Evolutionary conservation across 148 eudicot genomes (phyloP).

Genomic region (Cornus kousa): DNA sequence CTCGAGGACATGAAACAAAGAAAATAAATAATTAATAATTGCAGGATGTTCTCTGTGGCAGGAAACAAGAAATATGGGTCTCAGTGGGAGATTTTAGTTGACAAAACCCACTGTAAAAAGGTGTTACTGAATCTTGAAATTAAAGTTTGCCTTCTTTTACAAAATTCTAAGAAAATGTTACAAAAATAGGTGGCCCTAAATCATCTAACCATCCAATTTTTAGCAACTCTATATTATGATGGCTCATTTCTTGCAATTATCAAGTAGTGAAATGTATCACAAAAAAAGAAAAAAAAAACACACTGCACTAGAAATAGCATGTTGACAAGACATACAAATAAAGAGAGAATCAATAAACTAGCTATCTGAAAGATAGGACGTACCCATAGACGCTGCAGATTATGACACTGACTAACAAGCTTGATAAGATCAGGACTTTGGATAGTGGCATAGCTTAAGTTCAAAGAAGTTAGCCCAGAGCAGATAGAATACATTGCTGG

Average conservation of each 20-base stretch:
- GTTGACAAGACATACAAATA: background rate
- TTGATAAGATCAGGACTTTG: slow-evolving; percentile 74
- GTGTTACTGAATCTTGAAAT: background rate
- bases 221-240: background rate
- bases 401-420: slow-evolving; percentile 65
- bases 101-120: background rate
- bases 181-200: background rate
- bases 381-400: slow-evolving; percentile 86
- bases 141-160: background rate
- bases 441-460: slow-evolving; percentile 78
- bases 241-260: background rate
- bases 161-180: background rate
- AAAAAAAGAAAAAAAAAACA: too few relatives aligned
- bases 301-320: background rate
- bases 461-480: slow-evolving; percentile 73
- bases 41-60: background rate
- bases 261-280: too few relatives aligned
- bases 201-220: background rate
- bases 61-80: background rate
- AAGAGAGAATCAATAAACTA: background rate
- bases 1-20: background rate
- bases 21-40: too few relatives aligned
- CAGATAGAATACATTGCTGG: slow-evolving; percentile 72
- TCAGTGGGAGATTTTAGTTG: background rate
- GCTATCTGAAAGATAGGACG: slow-evolving; percentile 10